phyloP scores from a whole-genome alignment of 192 early-diverging fungal genomes.

The Backusella parvicylindrica region DNA sequence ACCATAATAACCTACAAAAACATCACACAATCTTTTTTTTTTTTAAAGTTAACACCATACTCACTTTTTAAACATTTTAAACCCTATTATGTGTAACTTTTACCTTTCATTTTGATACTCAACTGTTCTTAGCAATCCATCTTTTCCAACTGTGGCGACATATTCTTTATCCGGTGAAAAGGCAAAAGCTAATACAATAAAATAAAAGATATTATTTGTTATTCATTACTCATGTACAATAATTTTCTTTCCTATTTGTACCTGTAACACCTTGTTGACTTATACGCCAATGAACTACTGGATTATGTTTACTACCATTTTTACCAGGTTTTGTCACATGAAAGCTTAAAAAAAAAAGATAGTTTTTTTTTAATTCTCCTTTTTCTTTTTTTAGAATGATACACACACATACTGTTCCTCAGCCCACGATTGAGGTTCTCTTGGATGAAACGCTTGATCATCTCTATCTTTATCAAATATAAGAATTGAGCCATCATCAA shows the following conservation, averaged over 20 bases:
- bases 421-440: conserved; percentile 17
- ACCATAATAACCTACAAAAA: conserved; percentile 81
- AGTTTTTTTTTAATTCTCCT: not conserved
- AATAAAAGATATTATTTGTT: not conserved
- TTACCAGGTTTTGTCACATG: conserved; percentile 57
- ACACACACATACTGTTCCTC: conserved; percentile 14
- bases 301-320: conserved; percentile 67
- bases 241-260: conserved; percentile 31
- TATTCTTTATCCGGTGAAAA: conserved; percentile 85
- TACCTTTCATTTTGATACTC: conserved; percentile 49
- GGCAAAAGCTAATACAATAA: conserved; percentile 50
- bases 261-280: conserved; percentile 69
- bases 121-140: conserved; percentile 76
- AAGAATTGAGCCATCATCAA: conserved; percentile 79
- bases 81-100: not conserved
- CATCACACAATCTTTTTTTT: conserved; percentile 60
- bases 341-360: conserved; percentile 33
- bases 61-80: not conserved
- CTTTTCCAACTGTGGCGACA: conserved; percentile 76
- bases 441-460: conserved; percentile 54
- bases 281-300: conserved; percentile 77
- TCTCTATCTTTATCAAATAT: conserved; percentile 87
- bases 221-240: not conserved
- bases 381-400: not conserved
- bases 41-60: not conserved